Evolutionary conservation across 495 filamentous ascomycete genomes (phyloP).

Genomic region (Neurospora sp.): DNA sequence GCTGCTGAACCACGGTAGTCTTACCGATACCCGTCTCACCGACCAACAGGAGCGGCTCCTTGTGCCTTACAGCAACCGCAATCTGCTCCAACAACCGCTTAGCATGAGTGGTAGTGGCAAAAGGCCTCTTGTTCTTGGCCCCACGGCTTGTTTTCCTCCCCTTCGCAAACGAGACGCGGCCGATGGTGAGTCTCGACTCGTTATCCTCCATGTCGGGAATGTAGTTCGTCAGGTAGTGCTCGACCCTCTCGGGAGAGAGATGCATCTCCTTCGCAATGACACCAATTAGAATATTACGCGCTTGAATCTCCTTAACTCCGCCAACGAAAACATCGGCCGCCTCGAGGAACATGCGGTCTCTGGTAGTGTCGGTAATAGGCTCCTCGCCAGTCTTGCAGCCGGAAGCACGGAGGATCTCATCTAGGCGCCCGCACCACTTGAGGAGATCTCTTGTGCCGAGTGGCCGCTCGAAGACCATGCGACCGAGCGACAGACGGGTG

Average conservation of each 20-base stretch:
- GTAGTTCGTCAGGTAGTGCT: conserved; percentile 58
- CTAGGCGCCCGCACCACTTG: conserved; percentile 75
- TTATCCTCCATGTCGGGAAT: conserved; percentile 53
- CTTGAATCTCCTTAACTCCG: conserved; percentile 54
- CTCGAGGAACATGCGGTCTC: conserved; percentile 84
- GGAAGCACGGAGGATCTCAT: conserved; percentile 45
- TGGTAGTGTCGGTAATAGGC: conserved; percentile 56
- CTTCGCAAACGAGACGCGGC: conserved; percentile 52
- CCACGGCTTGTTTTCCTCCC: conserved; percentile 28
- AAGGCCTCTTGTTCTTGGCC: conserved; percentile 45
- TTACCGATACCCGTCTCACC: conserved; percentile 98
- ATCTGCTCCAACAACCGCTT: conserved; percentile 73
- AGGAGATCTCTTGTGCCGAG: conserved; percentile 73
- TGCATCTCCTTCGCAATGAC: conserved; percentile 76
- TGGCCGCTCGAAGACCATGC: conserved; percentile 45
- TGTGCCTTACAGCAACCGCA: conserved; percentile 66
- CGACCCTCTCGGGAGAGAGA: conserved; percentile 66
- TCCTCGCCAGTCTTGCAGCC: conserved; percentile 64
- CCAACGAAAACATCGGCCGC: conserved; percentile 81
- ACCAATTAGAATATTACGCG: conserved; percentile 50
- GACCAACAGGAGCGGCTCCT: conserved; percentile 84
- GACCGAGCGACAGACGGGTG: conserved; percentile 43
- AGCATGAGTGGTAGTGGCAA: conserved; percentile 66
- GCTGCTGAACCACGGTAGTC: conserved; percentile 86
- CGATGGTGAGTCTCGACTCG: conserved; percentile 50